Percentiles rank a stretch among this genome's conserved stretches.
Conservation (phyloP, 306 rosid species). For the Chamaecrista fasciculata region DNA sequence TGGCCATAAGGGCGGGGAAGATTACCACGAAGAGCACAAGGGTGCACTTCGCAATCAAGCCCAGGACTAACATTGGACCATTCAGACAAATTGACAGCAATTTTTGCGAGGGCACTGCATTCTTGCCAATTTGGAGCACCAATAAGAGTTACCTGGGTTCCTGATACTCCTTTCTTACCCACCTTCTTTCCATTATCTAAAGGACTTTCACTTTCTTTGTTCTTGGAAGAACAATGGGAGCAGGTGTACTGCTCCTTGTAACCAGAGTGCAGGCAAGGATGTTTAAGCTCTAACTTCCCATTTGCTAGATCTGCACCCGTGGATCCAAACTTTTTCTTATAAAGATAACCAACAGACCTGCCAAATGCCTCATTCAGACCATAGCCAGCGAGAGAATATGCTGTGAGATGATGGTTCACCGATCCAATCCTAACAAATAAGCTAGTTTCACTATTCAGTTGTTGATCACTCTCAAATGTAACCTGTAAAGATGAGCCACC, state of each 20-base stretch:
- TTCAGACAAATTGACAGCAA: conserved; percentile 77
- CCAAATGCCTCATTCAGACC: conserved; percentile 92
- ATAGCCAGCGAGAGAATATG: conserved; percentile 79
- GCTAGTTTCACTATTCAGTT: conserved; percentile 49
- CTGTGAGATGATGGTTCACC: conserved; percentile 79
- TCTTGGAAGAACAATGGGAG: conserved; percentile 46
- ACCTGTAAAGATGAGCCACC: conserved; percentile 98
- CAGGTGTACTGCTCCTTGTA: conserved; percentile 65
- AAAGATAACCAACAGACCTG: conserved; percentile 71
- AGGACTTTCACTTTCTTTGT: conserved; percentile 47
- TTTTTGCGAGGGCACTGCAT: conserved; percentile 69
- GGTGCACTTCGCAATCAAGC: conserved; percentile 71
- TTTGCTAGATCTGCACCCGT: conserved; percentile 38
- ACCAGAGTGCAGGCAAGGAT: conserved; percentile 93
- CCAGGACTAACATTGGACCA: conserved; percentile 65
- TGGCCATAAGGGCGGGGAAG: conserved; percentile 75
- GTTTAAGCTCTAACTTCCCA: conserved; percentile 55
- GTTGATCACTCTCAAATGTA: conserved; percentile 83
- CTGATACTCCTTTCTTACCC: conserved; percentile 43
- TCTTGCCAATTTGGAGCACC: conserved; percentile 90
- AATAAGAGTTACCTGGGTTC: conserved; percentile 47
- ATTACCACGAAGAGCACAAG: conserved; percentile 71
- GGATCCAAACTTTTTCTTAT: conserved; percentile 43
- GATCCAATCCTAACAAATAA: conserved; percentile 79
- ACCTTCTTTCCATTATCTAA: conserved; percentile 27